A percentile compares a stretch with the other conserved stretches of the same genome.
phyloP scores from a whole-genome alignment of 495 filamentous ascomycete species.

The Trichocladium uniseriatum region DNA sequence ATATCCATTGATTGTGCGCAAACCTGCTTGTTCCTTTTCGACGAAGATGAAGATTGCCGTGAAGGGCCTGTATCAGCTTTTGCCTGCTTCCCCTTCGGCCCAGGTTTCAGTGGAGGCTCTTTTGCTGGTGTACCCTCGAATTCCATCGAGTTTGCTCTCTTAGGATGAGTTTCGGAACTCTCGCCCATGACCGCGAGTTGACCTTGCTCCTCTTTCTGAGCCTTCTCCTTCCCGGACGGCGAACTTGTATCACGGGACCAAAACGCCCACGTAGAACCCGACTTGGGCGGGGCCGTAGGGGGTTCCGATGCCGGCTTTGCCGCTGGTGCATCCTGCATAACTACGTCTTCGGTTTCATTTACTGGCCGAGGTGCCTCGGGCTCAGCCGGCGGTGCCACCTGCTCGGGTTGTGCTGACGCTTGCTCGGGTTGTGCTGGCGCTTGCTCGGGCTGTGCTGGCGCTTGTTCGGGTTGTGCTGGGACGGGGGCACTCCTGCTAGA shows the following conservation, averaged over 20 bases:
- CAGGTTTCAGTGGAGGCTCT: conserved; percentile 25
- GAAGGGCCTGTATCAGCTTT: conserved; percentile 17
- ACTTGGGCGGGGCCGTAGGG: conserved; percentile 28
- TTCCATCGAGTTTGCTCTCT: conserved; percentile 48
- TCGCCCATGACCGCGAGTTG: conserved; percentile 63
- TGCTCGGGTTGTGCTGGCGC: conserved; percentile 9
- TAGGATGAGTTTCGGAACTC: conserved; percentile 53
- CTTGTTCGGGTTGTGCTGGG: not conserved
- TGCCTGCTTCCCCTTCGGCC: conserved; percentile 18
- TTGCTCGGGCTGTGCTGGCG: conserved; percentile 11
- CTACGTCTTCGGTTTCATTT: conserved; percentile 27
- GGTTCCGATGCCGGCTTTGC: conserved; percentile 16
- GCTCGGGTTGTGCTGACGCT: conserved; percentile 2
- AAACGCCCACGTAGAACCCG: conserved; percentile 73
- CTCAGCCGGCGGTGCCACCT: conserved; percentile 11
- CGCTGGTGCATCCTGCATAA: conserved; percentile 33
- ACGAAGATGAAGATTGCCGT: conserved; percentile 18
- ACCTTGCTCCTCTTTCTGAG: conserved; percentile 39
- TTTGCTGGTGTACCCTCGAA: conserved; percentile 34
- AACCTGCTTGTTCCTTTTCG: conserved; percentile 41
- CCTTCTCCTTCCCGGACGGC: conserved; percentile 27
- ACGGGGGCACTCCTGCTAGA: conserved; percentile 1
- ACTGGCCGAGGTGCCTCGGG: conserved; percentile 11
- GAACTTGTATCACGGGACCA: conserved; percentile 60
- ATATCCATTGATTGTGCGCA: conserved; percentile 42